Base-by-base conservation (phyloP, 2,329 filamentous ascomycete species). In the Scleromitrula shiraiana region DNA sequence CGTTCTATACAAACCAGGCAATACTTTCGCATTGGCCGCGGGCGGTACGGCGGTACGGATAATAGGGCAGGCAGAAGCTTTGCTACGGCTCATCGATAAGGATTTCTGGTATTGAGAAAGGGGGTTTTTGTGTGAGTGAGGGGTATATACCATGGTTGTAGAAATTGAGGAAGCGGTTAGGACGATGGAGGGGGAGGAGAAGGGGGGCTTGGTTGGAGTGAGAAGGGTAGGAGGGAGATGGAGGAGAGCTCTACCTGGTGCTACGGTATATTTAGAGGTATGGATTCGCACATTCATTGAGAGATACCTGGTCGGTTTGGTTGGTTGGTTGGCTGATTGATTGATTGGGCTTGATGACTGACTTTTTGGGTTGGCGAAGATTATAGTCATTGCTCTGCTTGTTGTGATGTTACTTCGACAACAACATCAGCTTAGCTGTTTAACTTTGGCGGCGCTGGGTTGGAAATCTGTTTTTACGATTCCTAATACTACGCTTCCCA, bases 401-500 rank as follows among this genome's bases (percentile, higher is more conserved):
- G 17, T 48, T n/a, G 40, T 41, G 10, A 36, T 39, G n/a, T 6
- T 44, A 15, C 32, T 49, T 15, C 23, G 29, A 15, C 48, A 39
- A 36, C 35, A 45, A 24, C 40, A 50, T 17, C 14, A 14, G 42
- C 23, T 42, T 30, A n/a, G 22, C 12, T 48, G 45, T 20, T 48
- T 27, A 6, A 20, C 38, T 8, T 27, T 48, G 15, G 38, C 45
- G 14, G 40, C 40, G 10, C 22, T 48, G 23, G 30, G 45, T 10
- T 27, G 35, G 15, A 27, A 10, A 27, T 33, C 10, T 24, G 14
- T 22, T 14, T 35, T 27, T 48, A 10, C 45, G 8, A 42, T 32
- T 30, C 23, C 32, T 55, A 20, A 46, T 55, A 24, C 15, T 57
- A 32, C 50, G 56, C 7, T 76, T 9, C 70, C 70, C 3, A 59